These are phyloP conservation scores for Agaricus sinodeliciosus DNA, from an alignment of 768 basidiomycete genomes.

Conservation along the genomic window DNA sequence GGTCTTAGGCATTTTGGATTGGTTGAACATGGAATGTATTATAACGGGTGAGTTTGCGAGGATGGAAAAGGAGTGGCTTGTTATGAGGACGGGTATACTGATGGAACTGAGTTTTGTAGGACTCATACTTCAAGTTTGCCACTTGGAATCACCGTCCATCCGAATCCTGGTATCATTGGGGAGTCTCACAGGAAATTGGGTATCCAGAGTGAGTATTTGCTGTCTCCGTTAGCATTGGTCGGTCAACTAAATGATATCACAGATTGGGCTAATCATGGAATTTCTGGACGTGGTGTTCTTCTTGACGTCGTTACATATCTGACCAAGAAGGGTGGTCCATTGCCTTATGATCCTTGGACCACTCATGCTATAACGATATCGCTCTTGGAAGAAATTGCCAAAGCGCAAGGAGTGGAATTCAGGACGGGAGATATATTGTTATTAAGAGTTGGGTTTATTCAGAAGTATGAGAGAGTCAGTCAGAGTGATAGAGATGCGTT, in stretches of 20 bases:
- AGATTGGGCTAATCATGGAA: constrained; percentile 71
- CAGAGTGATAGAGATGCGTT: constrained; percentile 41
- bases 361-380: constrained; percentile 43
- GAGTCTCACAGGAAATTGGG: constrained; percentile 44
- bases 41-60: constrained; percentile 43
- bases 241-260: not conserved
- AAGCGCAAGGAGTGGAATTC: constrained; percentile 51
- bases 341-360: constrained; percentile 63
- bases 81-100: not conserved
- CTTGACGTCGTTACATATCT: constrained; percentile 56
- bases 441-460: constrained; percentile 55
- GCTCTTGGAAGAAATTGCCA: constrained; percentile 54
- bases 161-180: constrained; percentile 44
- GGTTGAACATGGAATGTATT: constrained; percentile 46
- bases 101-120: constrained; percentile 20
- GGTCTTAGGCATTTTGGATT: constrained; percentile 56
- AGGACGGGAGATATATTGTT: constrained; percentile 55
- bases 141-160: constrained; percentile 37
- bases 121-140: constrained; percentile 36
- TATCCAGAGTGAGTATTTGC: constrained; percentile 50
- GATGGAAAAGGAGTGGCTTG: not conserved
- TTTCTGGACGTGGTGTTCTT: constrained; percentile 62
- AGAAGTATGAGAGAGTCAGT: constrained; percentile 39
- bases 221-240: not conserved
- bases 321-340: constrained; percentile 26